Evolutionary conservation across 768 basidiomycete species (phyloP), one percentile per base, ranked within the genome.

Genomic region (Tricholoma sp.): DNA sequence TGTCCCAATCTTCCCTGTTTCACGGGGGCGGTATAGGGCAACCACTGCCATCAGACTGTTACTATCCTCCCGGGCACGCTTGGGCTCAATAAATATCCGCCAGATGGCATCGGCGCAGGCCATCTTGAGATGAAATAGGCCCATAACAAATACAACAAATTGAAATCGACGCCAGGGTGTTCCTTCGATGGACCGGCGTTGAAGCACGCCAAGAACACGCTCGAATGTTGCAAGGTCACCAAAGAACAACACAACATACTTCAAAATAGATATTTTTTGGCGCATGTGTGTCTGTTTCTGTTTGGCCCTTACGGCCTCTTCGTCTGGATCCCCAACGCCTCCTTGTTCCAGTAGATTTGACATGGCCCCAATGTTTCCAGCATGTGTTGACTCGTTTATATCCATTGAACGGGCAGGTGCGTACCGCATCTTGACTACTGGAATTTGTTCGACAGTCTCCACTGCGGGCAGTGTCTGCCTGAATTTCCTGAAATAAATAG

Each of bases 121-220:
- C 70, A 71, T 70, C 51, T 70, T 69, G 19, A 64, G 39, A 39
- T 70, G 70, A 43, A 71, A 71, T 1, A 69, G 53, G 0, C 70
- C 70, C 41, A 62, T 61, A 0, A 76, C 59, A 43, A 67, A 74
- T 0, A 78, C 56, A 1, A 74, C 53, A 32, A 59, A 63, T 29
- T 76, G 71, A 6, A 71, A 55, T 0, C 71, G 62, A 1, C 41
- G 51, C 64, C 65, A 70, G 0, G 69, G 62, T 11, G 69, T 71
- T 3, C 19, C 11, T 54, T 78, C 72, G 0, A 65, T 57, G 12
- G 55, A 14, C 0, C 67, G 69, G 5, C 57, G 57, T 19, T 58
- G 63, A 0, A 37, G 57, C 4, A 73, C 57, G 57, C 53, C 65
- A 18, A 45, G 67, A 9, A 68, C 21, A 16, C 61, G 62, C 41